phyloP scores from a whole-genome alignment of 768 basidiomycete species.

The Daedaleopsis sinensis region DNA sequence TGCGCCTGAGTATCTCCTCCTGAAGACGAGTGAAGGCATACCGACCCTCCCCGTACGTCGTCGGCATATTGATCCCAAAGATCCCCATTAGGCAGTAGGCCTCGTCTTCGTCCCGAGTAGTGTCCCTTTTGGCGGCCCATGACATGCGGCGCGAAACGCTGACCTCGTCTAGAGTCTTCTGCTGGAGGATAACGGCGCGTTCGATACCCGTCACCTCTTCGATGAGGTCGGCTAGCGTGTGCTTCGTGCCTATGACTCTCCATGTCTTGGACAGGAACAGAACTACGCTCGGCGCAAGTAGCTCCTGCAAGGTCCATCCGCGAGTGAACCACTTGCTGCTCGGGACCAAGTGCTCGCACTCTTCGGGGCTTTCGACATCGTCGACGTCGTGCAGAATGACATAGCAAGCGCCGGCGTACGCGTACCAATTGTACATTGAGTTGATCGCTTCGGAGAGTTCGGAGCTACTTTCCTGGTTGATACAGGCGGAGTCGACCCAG shows the following conservation, averaged over 20 bases:
- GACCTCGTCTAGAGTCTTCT: background rate
- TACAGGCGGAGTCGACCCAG: conserved; percentile 14
- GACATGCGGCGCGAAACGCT: conserved; percentile 9
- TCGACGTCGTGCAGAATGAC: conserved; percentile 6
- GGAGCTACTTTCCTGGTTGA: conserved; percentile 6
- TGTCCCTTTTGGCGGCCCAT: conserved; percentile 5
- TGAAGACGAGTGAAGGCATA: conserved; percentile 6
- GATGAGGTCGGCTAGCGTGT: background rate
- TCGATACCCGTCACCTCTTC: conserved; percentile 3
- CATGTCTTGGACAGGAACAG: background rate
- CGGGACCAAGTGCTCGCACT: background rate
- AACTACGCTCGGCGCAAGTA: conserved; percentile 1
- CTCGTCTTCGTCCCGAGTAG: conserved; percentile 7
- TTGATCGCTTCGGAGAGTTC: conserved; percentile 8
- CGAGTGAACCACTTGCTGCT: conserved; percentile 5
- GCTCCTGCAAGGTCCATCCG: conserved; percentile 11
- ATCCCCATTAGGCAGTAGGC: conserved; percentile 14
- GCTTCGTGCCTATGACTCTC: conserved; percentile 3
- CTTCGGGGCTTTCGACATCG: background rate
- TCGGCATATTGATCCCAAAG: conserved; percentile 1
- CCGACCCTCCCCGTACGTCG: conserved; percentile 10
- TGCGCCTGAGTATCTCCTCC: conserved; percentile 8
- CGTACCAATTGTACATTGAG: conserved; percentile 10
- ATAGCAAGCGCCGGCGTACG: conserved; percentile 8
- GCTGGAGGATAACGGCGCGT: background rate